Percentiles rank a stretch among this genome's conserved stretches.
phyloP scores from a whole-genome alignment of 306 rosid species.

The Comarum palustre region DNA sequence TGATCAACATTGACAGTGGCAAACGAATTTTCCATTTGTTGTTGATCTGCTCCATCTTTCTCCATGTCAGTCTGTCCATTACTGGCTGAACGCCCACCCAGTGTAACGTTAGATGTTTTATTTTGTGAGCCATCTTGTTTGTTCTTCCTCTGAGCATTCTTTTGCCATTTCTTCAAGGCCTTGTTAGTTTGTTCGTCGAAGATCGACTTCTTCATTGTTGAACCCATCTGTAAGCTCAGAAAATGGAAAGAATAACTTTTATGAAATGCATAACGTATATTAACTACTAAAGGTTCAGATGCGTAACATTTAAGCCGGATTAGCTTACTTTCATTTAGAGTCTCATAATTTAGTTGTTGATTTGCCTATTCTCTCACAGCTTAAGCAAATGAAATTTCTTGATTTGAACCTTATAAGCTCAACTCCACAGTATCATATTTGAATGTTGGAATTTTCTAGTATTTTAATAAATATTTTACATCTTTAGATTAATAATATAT shows the following conservation, averaged over 20 bases:
- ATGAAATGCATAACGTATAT: neutral
- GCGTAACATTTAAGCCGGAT: too few relatives aligned
- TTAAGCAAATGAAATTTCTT: neutral
- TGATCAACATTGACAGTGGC: conserved; percentile 24
- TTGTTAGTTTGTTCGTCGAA: conserved; percentile 89
- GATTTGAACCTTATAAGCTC: neutral
- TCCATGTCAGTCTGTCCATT: conserved; percentile 23
- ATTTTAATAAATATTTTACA: too few relatives aligned
- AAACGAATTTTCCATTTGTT: conserved; percentile 17
- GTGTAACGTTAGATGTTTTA: conserved; percentile 12
- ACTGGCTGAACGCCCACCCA: conserved; percentile 38
- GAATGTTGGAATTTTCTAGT: too few relatives aligned
- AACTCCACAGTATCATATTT: neutral
- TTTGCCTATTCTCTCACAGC: neutral
- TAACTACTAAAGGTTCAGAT: neutral
- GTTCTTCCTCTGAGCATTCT: conserved; percentile 65
- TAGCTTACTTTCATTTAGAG: neutral
- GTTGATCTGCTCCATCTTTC: neutral
- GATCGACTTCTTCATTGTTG: conserved; percentile 90
- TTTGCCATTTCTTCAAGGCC: conserved; percentile 75
- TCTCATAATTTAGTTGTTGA: too few relatives aligned
- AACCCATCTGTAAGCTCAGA: conserved; percentile 66
- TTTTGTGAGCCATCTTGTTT: conserved; percentile 13
- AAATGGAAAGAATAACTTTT: conserved; percentile 6
- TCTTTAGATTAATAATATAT: too few relatives aligned